Base-by-base conservation (phyloP, 2,329 filamentous ascomycete species). In the Chaetomium strumarium region DNA sequence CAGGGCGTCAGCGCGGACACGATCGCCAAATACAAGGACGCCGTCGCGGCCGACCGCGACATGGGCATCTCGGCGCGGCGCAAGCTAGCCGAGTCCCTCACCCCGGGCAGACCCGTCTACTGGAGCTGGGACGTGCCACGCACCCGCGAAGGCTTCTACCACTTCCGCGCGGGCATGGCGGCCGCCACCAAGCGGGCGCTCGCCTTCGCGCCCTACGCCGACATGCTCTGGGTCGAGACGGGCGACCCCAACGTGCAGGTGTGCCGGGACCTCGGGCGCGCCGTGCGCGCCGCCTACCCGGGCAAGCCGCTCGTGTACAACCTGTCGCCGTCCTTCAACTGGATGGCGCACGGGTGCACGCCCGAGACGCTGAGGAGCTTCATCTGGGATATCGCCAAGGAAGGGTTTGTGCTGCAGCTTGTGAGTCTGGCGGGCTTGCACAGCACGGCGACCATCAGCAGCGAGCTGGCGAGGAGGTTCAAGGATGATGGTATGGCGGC, bases 151-250 rank as follows among this genome's bases (percentile, higher is more conserved):
- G 93, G 93, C 34, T 92, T 84, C 76, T 96, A 95, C 73, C 90
- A 96, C 70, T 95, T 90, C 78, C 79, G 81, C 45, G 87, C 88
- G 13, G 91, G 90, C 60, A 86, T 96, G 75, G 72, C 77, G 7
- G 89, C 91, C 0, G 91, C 93, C 1, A 96, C 90, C 36, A 97
- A 97, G 76, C 88, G 93, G 51, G 91, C 91, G 2, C 84, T 95
- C 55, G 89, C 87, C 45, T 97, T 95, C 64, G 90, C 85, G 0
- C 91, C 92, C 0, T 96, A 89, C 66, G 90, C 93, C 1, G 93
- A 99, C 68, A 84, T 99, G 16, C 79, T 97, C 12, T 99, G 93
- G 93, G 88, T 97, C 44, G 93, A 99, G 74, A 97, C 93, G 0
- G 92, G 88, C 45, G 87, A 93, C 61, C 92, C 93, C 19, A 85